A percentile compares a stretch with the other conserved stretches of the same genome.
Conservation (phyloP, 257 asterid species). For the Thymus quinquecostatus region DNA sequence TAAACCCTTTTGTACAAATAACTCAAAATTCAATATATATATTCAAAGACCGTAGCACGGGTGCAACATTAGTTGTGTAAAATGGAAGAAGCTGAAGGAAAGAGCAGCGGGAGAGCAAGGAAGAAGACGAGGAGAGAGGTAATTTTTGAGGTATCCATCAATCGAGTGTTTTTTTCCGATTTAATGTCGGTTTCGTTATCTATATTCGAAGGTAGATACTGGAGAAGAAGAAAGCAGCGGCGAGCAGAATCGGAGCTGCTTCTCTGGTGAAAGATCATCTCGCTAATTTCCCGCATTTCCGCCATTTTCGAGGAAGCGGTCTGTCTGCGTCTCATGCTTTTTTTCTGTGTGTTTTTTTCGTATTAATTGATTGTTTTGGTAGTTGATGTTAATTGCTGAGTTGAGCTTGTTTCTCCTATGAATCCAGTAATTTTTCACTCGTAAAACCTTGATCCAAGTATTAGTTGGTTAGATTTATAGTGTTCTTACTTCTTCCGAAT, state of each 20-base stretch:
- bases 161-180: not conserved
- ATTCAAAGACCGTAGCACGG: too few relatives aligned
- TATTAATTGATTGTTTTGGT: not conserved
- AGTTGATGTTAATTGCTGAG: not conserved
- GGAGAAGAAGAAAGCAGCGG: slow-evolving; percentile 67
- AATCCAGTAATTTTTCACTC: not conserved
- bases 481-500: not conserved
- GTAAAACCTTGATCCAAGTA: not conserved
- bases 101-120: slow-evolving; percentile 33
- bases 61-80: too few relatives aligned
- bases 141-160: not conserved
- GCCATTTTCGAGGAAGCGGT: slow-evolving; percentile 62
- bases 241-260: slow-evolving; percentile 55
- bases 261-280: slow-evolving; percentile 59
- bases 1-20: too few relatives aligned
- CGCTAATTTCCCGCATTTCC: slow-evolving; percentile 54
- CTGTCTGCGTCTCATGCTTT: slow-evolving; percentile 16
- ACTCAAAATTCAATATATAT: too few relatives aligned
- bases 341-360: not conserved
- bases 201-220: slow-evolving; percentile 52
- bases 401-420: not conserved
- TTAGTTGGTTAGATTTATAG: not conserved
- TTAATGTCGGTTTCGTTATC: slow-evolving; percentile 6
- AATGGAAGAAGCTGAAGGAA: slow-evolving; percentile 45
- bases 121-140: slow-evolving; percentile 60